Evolutionary conservation across 352 stramenopile genomes (phyloP).

Genomic region (Labyrinthula sp.): DNA sequence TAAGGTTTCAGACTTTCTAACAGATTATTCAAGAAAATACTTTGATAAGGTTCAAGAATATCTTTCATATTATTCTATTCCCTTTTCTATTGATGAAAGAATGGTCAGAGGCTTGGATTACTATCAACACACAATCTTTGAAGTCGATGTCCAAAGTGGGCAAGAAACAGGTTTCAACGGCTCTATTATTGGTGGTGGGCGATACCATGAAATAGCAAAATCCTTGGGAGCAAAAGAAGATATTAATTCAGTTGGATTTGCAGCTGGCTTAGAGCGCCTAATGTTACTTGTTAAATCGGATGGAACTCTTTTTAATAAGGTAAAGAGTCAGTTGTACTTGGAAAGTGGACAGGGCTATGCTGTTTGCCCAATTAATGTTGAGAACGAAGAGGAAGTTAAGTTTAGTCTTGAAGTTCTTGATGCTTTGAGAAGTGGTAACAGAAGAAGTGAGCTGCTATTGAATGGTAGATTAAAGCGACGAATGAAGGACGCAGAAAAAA

Average conservation of each 20-base stretch:
- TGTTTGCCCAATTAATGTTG: too few species aligned
- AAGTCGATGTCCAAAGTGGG: constrained; percentile 10
- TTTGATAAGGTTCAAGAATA: constrained; percentile 1
- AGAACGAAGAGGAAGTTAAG: too few species aligned
- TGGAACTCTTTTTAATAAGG: too few species aligned
- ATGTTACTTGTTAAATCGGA: too few species aligned
- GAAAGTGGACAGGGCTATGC: too few species aligned
- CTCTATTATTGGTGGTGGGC: constrained; percentile 10
- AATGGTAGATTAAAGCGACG: too few species aligned
- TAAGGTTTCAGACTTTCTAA: neutral
- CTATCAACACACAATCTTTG: constrained; percentile 25
- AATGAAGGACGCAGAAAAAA: too few species aligned
- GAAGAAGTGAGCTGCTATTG: too few species aligned
- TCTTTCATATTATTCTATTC: neutral
- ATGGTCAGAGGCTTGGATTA: constrained; percentile 27
- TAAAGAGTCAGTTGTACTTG: too few species aligned
- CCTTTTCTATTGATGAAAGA: constrained; percentile 7
- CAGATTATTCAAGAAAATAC: neutral
- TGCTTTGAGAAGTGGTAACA: too few species aligned
- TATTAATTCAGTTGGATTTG: constrained; percentile 14
- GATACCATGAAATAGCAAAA: constrained; percentile 15
- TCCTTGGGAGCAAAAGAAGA: constrained; percentile 11
- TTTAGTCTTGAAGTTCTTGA: too few species aligned
- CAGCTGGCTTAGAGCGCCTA: constrained; percentile 19
- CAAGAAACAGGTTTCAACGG: too few species aligned